These are phyloP conservation scores for Phytophthora ohioensis DNA, from an alignment of 352 stramenopile species.

Conservation along the genomic window DNA sequence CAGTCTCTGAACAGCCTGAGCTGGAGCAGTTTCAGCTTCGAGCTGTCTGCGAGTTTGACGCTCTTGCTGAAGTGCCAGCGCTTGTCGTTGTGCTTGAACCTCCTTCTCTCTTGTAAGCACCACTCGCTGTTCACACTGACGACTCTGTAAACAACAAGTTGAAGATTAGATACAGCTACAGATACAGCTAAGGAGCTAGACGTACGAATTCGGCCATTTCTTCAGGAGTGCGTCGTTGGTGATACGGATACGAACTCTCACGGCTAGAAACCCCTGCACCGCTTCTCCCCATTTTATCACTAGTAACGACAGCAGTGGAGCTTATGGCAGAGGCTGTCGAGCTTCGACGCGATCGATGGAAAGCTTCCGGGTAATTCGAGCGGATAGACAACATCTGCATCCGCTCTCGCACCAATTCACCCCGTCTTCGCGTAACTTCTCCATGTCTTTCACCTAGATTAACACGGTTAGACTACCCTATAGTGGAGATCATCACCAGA, in stretches of 20 bases:
- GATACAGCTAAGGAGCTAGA: neutral
- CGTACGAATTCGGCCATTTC: conserved; percentile 48
- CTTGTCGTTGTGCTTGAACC: conserved; percentile 25
- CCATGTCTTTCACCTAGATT: conserved; percentile 61
- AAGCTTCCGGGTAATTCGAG: conserved; percentile 54
- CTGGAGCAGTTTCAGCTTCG: conserved; percentile 42
- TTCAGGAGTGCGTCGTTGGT: conserved; percentile 25
- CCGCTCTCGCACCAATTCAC: conserved; percentile 57
- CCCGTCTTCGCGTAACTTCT: conserved; percentile 55
- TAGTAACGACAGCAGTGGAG: conserved; percentile 6
- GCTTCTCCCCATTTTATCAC: neutral
- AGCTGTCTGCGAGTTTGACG: conserved; percentile 43
- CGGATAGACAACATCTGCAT: conserved; percentile 53
- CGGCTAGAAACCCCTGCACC: neutral
- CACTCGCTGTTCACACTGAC: conserved; percentile 62
- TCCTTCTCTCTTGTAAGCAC: conserved; percentile 53
- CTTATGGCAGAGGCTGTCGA: neutral
- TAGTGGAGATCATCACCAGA: too few relatives aligned
- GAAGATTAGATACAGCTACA: neutral
- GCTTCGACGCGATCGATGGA: conserved; percentile 30
- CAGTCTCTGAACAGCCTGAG: conserved; percentile 54
- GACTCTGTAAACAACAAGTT: conserved; percentile 39
- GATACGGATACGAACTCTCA: conserved; percentile 24
- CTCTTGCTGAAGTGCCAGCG: conserved; percentile 44
- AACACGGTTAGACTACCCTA: neutral